These are phyloP conservation scores for Flaveria bidentis DNA, from an alignment of 129 eudicot genomes.

Conservation along the genomic window DNA sequence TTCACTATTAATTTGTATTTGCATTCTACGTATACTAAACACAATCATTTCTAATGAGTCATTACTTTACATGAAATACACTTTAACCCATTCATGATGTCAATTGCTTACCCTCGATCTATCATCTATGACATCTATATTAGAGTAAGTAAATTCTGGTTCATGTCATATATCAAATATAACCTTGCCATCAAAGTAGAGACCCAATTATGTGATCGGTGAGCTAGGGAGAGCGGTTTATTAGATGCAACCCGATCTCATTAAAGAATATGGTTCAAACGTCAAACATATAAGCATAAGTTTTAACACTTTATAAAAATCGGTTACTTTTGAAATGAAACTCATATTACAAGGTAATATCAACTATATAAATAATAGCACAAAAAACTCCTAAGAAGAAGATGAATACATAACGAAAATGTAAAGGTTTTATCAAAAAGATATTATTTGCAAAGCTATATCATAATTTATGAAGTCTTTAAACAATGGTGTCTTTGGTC, in stretches of 20 bases:
- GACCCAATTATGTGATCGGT: background rate
- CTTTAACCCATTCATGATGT: background rate
- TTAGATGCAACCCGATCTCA: background rate
- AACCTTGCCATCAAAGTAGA: background rate
- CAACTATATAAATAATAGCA: background rate
- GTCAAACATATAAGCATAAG: background rate
- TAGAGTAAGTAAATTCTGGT: background rate
- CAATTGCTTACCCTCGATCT: background rate
- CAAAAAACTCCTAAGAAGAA: no score
- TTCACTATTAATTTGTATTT: background rate
- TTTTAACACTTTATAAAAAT: no score
- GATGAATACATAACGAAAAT: no score
- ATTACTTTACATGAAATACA: background rate
- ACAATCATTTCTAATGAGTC: background rate
- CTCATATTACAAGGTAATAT: background rate
- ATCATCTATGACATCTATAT: background rate
- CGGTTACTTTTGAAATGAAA: background rate
- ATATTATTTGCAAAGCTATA: background rate
- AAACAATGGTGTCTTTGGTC: background rate
- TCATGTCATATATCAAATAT: background rate
- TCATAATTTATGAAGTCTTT: background rate
- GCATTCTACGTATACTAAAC: background rate
- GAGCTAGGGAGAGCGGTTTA: background rate
- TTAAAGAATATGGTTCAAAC: background rate
- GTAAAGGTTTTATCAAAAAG: no score